These are phyloP conservation scores for Microdochium nivale DNA, from an alignment of 2,329 filamentous ascomycete species.

Conservation along the genomic window DNA sequence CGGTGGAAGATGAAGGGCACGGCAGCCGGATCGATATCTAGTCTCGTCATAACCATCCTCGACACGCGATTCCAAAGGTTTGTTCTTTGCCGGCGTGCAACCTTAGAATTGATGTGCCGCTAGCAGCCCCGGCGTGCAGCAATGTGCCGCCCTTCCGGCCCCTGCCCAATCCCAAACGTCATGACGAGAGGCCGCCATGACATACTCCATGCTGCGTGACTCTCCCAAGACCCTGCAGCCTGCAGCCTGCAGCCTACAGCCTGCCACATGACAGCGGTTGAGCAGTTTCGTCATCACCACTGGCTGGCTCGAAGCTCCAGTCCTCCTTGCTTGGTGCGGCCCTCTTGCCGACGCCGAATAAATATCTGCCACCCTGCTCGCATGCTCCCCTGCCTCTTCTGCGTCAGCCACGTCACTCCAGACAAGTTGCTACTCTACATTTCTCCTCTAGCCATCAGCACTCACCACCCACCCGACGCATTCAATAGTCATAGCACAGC, in stretches of 20 bases:
- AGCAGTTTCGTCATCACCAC: not conserved
- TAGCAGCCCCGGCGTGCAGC: not conserved
- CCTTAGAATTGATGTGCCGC: too few species aligned
- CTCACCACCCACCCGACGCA: not conserved
- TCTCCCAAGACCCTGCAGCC: too few species aligned
- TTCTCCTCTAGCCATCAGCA: not conserved
- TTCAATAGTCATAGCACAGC: not conserved
- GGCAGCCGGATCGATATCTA: not conserved
- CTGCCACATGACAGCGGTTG: not conserved
- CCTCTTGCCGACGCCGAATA: too few species aligned
- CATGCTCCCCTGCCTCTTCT: not conserved
- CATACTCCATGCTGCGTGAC: too few species aligned
- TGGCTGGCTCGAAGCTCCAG: not conserved
- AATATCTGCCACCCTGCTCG: not conserved
- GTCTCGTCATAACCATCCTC: too few species aligned
- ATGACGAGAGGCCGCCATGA: too few species aligned
- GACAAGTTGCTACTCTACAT: too few species aligned
- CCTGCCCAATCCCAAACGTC: not conserved
- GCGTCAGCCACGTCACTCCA: not conserved
- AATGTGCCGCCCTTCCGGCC: not conserved
- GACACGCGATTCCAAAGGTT: too few species aligned
- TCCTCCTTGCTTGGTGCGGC: not conserved
- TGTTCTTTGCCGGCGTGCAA: too few species aligned
- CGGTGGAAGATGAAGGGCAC: not conserved
- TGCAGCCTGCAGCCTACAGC: not conserved